Conservation (phyloP, 2,329 filamentous ascomycete genomes). For the Cladosporium halotolerans region DNA sequence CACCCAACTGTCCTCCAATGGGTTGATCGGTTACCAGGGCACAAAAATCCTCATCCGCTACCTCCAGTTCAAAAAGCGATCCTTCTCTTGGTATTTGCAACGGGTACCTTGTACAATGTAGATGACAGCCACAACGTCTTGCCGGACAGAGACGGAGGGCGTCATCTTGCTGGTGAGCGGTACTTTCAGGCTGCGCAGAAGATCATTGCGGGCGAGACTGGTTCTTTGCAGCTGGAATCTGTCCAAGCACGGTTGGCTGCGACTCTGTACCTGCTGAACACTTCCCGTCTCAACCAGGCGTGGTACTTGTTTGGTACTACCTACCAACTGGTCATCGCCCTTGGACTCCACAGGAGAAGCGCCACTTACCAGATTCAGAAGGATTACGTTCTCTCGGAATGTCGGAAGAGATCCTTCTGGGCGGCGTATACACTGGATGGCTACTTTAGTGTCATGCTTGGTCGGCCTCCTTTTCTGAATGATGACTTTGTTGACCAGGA, state of each 20-base stretch:
- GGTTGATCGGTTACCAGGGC: conserved; percentile 24
- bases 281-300: conserved; percentile 32
- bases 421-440: conserved; percentile 35
- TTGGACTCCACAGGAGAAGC: conserved; percentile 29
- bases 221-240: conserved; percentile 26
- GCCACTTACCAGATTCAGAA: conserved; percentile 17
- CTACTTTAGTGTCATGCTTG: conserved; percentile 35
- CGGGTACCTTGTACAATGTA: conserved; percentile 31
- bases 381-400: conserved; percentile 26
- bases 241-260: conserved; percentile 38
- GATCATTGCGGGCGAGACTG: conserved; percentile 21
- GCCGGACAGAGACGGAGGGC: conserved; percentile 12
- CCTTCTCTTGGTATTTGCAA: conserved; percentile 50
- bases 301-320: conserved; percentile 35
- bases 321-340: conserved; percentile 32
- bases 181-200: conserved; percentile 22
- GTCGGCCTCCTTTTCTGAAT: conserved; percentile 32
- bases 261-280: conserved; percentile 35
- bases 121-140: conserved; percentile 31
- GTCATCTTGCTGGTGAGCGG: conserved; percentile 23
- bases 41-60: conserved; percentile 31
- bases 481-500: conserved; percentile 29
- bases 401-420: conserved; percentile 34
- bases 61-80: conserved; percentile 39
- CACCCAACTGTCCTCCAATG: conserved; percentile 37